Evolutionary conservation across 768 basidiomycete genomes (phyloP).

Genomic region (Termitomyces sp.): DNA sequence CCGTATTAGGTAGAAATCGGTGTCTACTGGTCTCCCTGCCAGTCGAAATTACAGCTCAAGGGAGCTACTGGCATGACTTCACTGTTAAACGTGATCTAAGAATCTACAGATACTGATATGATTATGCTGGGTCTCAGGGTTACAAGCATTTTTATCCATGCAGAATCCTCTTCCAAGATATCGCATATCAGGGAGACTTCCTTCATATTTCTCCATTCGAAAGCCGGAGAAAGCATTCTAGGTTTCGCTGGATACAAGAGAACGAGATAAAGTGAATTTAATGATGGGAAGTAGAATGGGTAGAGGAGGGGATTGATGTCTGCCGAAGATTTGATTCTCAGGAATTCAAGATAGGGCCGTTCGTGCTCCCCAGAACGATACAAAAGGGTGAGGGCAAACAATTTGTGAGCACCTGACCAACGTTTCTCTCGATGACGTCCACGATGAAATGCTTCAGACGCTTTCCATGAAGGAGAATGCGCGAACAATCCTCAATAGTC

Average conservation of each 20-base stretch:
- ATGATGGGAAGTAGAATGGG: conserved; percentile 9
- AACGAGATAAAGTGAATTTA: neutral
- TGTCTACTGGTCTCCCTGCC: neutral
- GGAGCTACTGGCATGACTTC: neutral
- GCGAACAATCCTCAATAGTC: conserved; percentile 1
- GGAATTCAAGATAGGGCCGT: conserved; percentile 4
- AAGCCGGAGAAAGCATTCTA: neutral
- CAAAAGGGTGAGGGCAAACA: neutral
- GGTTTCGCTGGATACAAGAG: neutral
- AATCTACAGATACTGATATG: neutral
- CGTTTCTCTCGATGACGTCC: neutral
- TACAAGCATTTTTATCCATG: neutral
- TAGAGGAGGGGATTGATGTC: neutral
- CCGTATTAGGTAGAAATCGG: neutral
- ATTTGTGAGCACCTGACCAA: neutral
- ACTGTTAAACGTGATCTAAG: neutral
- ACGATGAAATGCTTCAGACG: neutral
- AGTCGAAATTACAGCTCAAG: neutral
- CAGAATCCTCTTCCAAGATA: conserved; percentile 3
- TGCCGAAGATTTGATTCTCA: neutral
- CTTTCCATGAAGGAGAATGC: conserved; percentile 6
- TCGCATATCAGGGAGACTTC: neutral
- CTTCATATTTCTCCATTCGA: conserved; percentile 4
- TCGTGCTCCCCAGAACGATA: conserved; percentile 4
- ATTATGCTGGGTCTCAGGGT: neutral